Conservation (phyloP, 2,329 filamentous ascomycete species). For the Polytolypa hystricis region DNA sequence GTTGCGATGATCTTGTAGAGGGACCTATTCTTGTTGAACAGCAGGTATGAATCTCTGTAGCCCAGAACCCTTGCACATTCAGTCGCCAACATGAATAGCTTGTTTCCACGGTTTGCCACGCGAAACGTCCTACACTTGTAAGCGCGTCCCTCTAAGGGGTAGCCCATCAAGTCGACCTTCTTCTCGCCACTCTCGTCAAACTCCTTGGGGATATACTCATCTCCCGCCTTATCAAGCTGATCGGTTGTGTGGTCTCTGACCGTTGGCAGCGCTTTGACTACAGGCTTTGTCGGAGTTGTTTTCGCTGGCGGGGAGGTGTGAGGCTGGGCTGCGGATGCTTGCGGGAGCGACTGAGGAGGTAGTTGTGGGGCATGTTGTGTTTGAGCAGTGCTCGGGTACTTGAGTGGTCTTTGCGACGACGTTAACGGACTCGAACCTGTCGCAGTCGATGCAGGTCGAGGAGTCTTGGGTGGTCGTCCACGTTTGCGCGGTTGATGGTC, state of each 20-base stretch:
- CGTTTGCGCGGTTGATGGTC: slow-evolving; percentile 38
- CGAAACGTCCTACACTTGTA: slow-evolving; percentile 91
- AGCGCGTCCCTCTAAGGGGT: slow-evolving; percentile 68
- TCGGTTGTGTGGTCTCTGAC: slow-evolving; percentile 96
- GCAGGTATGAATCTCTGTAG: slow-evolving; percentile 92
- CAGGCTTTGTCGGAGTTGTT: slow-evolving; percentile 65
- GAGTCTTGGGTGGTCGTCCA: slow-evolving; percentile 39
- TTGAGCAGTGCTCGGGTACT: slow-evolving; percentile 23
- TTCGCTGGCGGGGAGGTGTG: slow-evolving; percentile 58
- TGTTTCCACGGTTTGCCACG: slow-evolving; percentile 80
- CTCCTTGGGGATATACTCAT: slow-evolving; percentile 91
- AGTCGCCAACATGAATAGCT: slow-evolving; percentile 96
- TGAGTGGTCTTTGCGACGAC: slow-evolving; percentile 19
- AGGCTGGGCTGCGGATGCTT: slow-evolving; percentile 37
- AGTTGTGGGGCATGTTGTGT: slow-evolving; percentile 30
- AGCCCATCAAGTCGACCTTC: slow-evolving; percentile 77
- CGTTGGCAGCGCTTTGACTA: slow-evolving; percentile 87
- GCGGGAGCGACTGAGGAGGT: slow-evolving; percentile 27
- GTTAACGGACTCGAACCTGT: slow-evolving; percentile 20
- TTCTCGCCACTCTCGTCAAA: slow-evolving; percentile 87
- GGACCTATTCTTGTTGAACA: slow-evolving; percentile 98
- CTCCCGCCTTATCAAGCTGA: slow-evolving; percentile 75
- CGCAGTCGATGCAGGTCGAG: slow-evolving; percentile 25
- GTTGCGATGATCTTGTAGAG: slow-evolving; percentile 96
- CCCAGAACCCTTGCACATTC: slow-evolving; percentile 90